These are phyloP conservation scores for bread wheat (Triticum aestivum) DNA, from an alignment of 176 grass and related monocot genomes.

Conservation along the genomic window DNA sequence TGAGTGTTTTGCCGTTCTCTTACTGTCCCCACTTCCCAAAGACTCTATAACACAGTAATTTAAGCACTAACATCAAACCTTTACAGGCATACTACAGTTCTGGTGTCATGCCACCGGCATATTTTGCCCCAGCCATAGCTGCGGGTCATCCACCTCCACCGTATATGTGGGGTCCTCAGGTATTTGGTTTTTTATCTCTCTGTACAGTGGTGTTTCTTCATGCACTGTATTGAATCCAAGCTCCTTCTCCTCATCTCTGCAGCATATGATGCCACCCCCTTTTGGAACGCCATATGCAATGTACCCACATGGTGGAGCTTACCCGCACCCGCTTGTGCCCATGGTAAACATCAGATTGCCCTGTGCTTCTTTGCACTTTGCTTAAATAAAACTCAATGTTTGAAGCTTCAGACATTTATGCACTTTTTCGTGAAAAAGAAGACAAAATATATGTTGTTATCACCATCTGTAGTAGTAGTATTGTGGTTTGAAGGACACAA, in stretches of 20 bases:
- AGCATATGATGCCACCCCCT: constrained; percentile 76
- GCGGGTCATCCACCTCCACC: constrained; percentile 71
- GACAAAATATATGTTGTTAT: neutral
- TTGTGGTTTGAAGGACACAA: neutral
- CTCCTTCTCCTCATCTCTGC: constrained; percentile 1
- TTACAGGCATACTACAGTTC: constrained; percentile 88
- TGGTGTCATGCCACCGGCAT: constrained; percentile 72
- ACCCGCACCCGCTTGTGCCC: constrained; percentile 57
- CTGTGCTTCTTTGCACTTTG: neutral
- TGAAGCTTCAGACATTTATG: neutral
- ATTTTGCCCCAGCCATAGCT: constrained; percentile 61
- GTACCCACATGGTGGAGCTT: constrained; percentile 73
- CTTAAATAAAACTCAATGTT: neutral
- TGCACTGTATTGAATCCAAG: constrained; percentile 3
- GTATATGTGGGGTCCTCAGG: constrained; percentile 94
- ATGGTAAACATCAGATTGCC: constrained; percentile 53
- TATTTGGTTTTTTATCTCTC: constrained; percentile 30
- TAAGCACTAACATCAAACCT: neutral
- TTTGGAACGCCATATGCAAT: constrained; percentile 79
- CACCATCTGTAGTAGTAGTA: neutral
- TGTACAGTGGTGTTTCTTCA: constrained; percentile 13
- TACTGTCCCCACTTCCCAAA: neutral
- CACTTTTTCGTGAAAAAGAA: neutral
- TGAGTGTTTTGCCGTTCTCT: neutral
- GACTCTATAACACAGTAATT: neutral